These are phyloP conservation scores for Phytophthora crassamura DNA, from an alignment of 352 stramenopile species.

Conservation along the genomic window DNA sequence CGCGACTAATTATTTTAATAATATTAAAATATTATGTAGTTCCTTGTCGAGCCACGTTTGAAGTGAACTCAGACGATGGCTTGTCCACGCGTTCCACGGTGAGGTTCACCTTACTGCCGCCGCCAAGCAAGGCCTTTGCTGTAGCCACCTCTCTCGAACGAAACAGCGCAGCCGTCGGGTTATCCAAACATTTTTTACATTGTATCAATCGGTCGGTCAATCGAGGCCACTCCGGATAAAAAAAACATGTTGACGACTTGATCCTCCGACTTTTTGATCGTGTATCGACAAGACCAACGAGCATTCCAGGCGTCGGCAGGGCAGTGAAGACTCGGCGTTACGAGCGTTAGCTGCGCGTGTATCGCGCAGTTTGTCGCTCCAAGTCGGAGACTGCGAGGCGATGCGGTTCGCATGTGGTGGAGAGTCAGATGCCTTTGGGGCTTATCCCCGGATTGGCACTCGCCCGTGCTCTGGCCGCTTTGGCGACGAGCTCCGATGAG, in stretches of 20 bases:
- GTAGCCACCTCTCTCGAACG: too few relatives aligned
- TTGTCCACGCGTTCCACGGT: slow-evolving; percentile 20
- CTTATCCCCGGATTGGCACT: slow-evolving; percentile 36
- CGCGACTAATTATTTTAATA: too few relatives aligned
- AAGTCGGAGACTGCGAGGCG: slow-evolving; percentile 2
- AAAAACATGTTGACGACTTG: too few relatives aligned
- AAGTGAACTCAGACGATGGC: slow-evolving; percentile 14
- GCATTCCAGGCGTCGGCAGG: too few relatives aligned
- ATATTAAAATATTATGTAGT: too few relatives aligned
- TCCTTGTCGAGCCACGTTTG: slow-evolving; percentile 7
- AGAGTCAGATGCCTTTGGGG: slow-evolving; percentile 39
- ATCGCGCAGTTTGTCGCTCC: background rate
- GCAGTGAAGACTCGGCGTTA: slow-evolving; percentile 3
- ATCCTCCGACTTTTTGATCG: too few relatives aligned
- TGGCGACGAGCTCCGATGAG: slow-evolving; percentile 8
- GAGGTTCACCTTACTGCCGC: background rate
- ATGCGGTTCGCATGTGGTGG: slow-evolving; percentile 23
- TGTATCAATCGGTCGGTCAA: too few relatives aligned
- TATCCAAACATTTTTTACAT: too few relatives aligned
- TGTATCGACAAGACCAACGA: too few relatives aligned
- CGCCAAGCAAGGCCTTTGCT: too few relatives aligned
- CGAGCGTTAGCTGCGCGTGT: slow-evolving; percentile 10
- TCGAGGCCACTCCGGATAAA: too few relatives aligned
- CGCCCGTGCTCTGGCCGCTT: slow-evolving; percentile 22
- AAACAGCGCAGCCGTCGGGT: too few relatives aligned